phyloP scores from a whole-genome alignment of 2,329 filamentous ascomycete genomes.

The Dactylonectria macrodidyma region DNA sequence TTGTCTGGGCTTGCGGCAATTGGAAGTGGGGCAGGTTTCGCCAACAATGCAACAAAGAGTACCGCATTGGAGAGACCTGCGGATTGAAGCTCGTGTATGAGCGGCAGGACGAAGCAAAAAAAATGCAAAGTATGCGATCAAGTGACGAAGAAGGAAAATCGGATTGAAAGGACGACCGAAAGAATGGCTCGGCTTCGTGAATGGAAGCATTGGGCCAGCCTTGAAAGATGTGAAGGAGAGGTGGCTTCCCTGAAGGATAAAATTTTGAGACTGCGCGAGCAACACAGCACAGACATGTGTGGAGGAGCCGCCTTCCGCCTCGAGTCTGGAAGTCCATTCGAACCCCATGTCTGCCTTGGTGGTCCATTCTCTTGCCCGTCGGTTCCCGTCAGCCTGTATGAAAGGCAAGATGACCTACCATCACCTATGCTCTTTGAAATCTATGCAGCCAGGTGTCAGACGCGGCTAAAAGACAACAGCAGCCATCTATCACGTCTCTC shows the following conservation, averaged over 20 bases:
- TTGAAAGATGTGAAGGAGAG: constrained; percentile 16
- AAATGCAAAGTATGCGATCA: constrained; percentile 16
- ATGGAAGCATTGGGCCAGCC: constrained; percentile 14
- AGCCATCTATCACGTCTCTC: constrained; percentile 6
- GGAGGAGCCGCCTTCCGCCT: constrained; percentile 12
- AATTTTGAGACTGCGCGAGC: constrained; percentile 10
- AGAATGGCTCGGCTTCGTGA: constrained; percentile 19
- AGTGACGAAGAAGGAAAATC: constrained; percentile 15
- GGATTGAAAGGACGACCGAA: constrained; percentile 16
- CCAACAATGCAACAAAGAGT: constrained; percentile 83
- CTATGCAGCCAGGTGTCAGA: constrained; percentile 10
- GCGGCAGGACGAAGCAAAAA: constrained; percentile 45
- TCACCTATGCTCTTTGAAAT: constrained; percentile 3
- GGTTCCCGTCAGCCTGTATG: constrained; percentile 6
- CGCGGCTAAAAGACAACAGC: not conserved
- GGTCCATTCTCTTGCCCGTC: constrained; percentile 5
- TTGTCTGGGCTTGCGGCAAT: constrained; percentile 33
- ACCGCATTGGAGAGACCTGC: constrained; percentile 85
- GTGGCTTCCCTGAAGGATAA: too few species aligned
- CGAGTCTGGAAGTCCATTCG: constrained; percentile 6
- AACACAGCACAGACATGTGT: constrained; percentile 15
- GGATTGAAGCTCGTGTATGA: constrained; percentile 80
- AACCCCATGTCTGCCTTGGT: not conserved
- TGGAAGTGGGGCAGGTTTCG: constrained; percentile 67
- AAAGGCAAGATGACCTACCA: not conserved